Conservation (phyloP, 2,329 filamentous ascomycete genomes). For the Aspergillus aculeatus region DNA sequence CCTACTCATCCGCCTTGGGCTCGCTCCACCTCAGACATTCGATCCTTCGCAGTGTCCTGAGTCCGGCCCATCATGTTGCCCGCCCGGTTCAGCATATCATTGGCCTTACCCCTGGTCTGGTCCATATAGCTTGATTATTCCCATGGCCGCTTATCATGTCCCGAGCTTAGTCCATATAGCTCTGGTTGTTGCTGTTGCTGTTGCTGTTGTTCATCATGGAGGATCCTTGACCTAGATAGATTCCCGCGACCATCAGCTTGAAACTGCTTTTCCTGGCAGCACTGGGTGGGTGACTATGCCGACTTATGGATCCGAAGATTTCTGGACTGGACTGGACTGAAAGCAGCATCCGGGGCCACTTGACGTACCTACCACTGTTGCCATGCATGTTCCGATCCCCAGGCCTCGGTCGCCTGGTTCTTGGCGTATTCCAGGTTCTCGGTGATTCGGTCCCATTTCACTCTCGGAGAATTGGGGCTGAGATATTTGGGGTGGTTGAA, state of each 20-base stretch:
- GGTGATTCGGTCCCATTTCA: not conserved
- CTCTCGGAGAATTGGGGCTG: no score
- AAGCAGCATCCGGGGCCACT: no score
- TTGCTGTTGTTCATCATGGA: not conserved
- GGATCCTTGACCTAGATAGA: not conserved
- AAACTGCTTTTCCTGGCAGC: not conserved
- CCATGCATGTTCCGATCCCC: no score
- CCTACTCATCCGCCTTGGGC: not conserved
- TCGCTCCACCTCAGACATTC: not conserved
- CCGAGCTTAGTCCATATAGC: no score
- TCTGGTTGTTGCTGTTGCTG: not conserved
- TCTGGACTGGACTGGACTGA: no score
- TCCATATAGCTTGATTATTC: no score
- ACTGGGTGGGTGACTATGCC: no score
- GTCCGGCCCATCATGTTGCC: not conserved
- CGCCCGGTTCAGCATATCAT: not conserved
- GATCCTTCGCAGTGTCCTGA: not conserved
- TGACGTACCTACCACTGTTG: not conserved
- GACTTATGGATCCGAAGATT: no score
- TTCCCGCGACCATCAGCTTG: no score
- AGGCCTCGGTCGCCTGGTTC: not conserved
- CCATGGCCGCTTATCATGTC: no score
- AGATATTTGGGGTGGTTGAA: no score
- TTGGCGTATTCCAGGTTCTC: not conserved
- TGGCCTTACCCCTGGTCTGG: not conserved